These are phyloP conservation scores for Nissolia schottii DNA, from an alignment of 306 rosid species.

Conservation along the genomic window DNA sequence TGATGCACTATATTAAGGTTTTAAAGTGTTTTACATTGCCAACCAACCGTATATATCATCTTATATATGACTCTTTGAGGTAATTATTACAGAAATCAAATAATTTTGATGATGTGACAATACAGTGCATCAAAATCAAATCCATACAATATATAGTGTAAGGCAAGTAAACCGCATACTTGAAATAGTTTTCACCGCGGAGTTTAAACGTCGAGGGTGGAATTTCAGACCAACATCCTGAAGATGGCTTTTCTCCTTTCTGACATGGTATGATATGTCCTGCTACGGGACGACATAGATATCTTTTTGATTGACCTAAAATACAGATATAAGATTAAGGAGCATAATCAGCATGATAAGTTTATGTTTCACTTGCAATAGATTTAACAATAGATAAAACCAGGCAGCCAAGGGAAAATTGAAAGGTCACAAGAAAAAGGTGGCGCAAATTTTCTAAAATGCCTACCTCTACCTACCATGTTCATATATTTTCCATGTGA, in stretches of 20 bases:
- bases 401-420: not conserved
- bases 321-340: slow-evolving; percentile 20
- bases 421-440: not conserved
- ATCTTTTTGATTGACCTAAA: slow-evolving; percentile 69
- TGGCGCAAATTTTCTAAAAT: no score
- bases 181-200: slow-evolving; percentile 84
- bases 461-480: no score
- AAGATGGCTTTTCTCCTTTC: slow-evolving; percentile 47
- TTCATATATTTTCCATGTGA: not conserved
- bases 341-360: slow-evolving; percentile 8
- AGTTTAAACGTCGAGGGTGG: slow-evolving; percentile 82
- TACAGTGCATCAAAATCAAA: no score
- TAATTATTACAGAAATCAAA: not conserved
- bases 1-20: no score
- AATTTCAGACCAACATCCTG: slow-evolving; percentile 91
- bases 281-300: slow-evolving; percentile 54
- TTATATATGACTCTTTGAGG: no score
- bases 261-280: slow-evolving; percentile 63
- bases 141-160: no score
- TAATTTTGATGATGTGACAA: no score
- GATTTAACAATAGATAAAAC: not conserved
- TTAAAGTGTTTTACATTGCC: no score
- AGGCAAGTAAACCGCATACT: slow-evolving; percentile 32
- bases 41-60: no score
- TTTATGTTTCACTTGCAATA: not conserved